Conservation (phyloP, 2,329 filamentous ascomycete species). For the Fusarium sp. region DNA sequence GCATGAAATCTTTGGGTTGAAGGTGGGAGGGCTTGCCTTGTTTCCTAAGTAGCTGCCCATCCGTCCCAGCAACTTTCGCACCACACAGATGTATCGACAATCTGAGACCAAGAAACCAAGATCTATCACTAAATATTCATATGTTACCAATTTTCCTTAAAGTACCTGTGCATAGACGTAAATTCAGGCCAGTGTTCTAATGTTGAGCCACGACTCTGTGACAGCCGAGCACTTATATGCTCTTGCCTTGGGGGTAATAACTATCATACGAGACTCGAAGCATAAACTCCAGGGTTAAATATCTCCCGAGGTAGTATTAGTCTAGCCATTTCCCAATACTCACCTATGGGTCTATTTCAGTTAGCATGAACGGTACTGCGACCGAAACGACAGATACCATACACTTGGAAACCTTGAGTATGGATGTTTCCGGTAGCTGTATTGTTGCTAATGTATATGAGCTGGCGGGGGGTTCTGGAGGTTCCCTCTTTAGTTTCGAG, state of each 20-base stretch:
- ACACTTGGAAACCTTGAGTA: not conserved
- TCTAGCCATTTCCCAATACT: not conserved
- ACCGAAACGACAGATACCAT: not conserved
- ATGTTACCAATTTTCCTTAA: not conserved
- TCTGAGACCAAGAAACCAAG: not conserved
- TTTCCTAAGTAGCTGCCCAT: not conserved
- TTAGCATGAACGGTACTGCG: not conserved
- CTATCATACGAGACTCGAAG: not conserved
- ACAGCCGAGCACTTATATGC: not conserved
- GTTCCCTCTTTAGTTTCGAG: not conserved
- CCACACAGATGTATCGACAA: not conserved
- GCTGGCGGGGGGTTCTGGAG: not conserved
- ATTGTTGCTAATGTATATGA: not conserved
- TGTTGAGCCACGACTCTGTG: not conserved
- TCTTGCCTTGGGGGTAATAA: not conserved
- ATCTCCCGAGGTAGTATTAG: not conserved
- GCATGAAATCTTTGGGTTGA: too few relatives aligned
- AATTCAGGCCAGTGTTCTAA: not conserved
- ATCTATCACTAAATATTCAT: not conserved
- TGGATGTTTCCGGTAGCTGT: rapidly evolving
- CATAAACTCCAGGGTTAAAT: not conserved
- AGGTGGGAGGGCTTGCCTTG: not conserved
- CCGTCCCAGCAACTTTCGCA: not conserved
- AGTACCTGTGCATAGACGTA: not conserved
- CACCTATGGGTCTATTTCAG: not conserved